phyloP scores from a whole-genome alignment of 192 early-diverging fungal species.

The Linnemannia zychae region DNA sequence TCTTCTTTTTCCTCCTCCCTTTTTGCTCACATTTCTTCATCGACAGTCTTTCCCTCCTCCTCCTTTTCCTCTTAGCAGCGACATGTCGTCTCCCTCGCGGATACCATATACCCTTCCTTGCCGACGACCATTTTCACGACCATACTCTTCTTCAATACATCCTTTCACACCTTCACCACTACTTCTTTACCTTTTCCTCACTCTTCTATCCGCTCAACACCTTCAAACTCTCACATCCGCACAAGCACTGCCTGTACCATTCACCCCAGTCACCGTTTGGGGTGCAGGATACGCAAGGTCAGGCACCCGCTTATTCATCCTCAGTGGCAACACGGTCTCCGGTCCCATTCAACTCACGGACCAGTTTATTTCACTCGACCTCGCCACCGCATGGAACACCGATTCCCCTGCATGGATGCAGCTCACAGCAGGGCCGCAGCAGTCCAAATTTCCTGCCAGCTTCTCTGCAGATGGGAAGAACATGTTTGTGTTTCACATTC shows the following conservation, averaged over 20 bases:
- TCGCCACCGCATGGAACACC: neutral
- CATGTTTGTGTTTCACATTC: neutral
- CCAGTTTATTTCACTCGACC: conserved; percentile 8
- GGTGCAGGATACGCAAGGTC: neutral
- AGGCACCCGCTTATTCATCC: neutral
- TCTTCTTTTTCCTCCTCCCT: neutral
- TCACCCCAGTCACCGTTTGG: neutral
- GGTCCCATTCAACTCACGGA: neutral
- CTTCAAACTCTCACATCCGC: neutral
- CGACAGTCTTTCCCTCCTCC: neutral
- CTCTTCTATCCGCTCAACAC: neutral
- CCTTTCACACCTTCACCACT: too few relatives aligned
- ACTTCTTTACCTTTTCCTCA: neutral
- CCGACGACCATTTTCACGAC: too few relatives aligned
- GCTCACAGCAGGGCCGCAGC: neutral
- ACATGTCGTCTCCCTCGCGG: neutral
- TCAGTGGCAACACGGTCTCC: neutral
- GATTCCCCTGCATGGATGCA: neutral
- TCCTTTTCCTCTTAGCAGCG: neutral
- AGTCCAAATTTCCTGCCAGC: neutral
- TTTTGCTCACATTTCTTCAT: neutral
- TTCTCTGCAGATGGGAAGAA: conserved; percentile 3
- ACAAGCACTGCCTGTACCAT: neutral
- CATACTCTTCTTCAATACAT: too few relatives aligned
- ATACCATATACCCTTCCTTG: neutral